Base-by-base conservation (phyloP, 2,329 filamentous ascomycete genomes). In the Capronia epimyces region DNA sequence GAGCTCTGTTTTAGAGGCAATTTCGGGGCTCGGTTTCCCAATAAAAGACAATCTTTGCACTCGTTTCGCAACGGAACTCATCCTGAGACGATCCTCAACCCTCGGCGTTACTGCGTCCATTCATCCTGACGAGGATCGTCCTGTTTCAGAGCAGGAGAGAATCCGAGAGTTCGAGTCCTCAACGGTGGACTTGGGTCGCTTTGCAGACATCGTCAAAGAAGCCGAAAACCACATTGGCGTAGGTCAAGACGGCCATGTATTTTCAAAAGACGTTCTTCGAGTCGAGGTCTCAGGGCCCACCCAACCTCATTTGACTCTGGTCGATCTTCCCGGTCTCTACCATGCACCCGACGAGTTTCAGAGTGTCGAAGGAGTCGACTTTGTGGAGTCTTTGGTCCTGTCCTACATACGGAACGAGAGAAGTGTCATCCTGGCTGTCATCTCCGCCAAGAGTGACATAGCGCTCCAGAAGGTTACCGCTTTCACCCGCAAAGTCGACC, bases 391-490 rank as follows among this genome's bases (percentile, higher is more conserved):
- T 0, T 65, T 82, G 3, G 67, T 67, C 0, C 49, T 64, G 27
- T 55, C 52, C 3, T 76, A 76, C 43, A 72, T 76, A 50, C 56
- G 59, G 6, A 65, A 72, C 21, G 61, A 66, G 3, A 62, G 70
- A 21, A 75, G 69, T 25, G 72, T 77, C 29, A 72, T 73, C 24
- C 63, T 78, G 2, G 71, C 73, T 1, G 71, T 77, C 0, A 58
- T 77, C 2, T 69, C 68, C 2, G 73, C 71, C 0, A 67, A 66
- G 12, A 70, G 68, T 37, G 70, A 74, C 42, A 61, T 65, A 43
- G 65, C 67, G 0, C 70, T 71, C 44, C 71, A 76, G 45, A 62
- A 59, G 0, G 67, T 75, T 7, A 49, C 75, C 0, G 57, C 58
- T 1, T 62, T 67, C n/a, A 69, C 71, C 0, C 58, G 63, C n/a